phyloP scores from a whole-genome alignment of 495 filamentous ascomycete species.

The Apodospora peruviana region DNA sequence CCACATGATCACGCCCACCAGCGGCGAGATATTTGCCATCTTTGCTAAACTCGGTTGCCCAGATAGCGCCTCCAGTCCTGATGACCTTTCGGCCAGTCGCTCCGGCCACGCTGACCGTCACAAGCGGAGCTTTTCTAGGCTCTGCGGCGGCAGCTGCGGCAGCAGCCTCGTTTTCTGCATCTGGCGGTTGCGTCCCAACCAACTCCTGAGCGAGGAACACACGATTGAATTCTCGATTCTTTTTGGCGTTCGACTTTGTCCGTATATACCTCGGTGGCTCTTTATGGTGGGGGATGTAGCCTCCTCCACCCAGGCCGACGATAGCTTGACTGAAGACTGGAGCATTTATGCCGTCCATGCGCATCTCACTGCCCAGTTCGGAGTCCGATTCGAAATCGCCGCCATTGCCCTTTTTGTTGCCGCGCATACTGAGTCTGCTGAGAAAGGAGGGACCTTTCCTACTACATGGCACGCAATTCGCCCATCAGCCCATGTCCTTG shows the following conservation, averaged over 20 bases:
- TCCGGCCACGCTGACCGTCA: conserved; percentile 33
- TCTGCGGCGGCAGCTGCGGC: conserved; percentile 2
- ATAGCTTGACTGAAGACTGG: conserved; percentile 56
- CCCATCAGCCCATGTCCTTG: not conserved
- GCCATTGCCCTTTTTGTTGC: conserved; percentile 63
- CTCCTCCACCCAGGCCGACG: conserved; percentile 64
- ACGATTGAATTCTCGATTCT: conserved; percentile 72
- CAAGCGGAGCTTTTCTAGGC: conserved; percentile 21
- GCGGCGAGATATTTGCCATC: conserved; percentile 90
- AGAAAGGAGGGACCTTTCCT: conserved; percentile 90
- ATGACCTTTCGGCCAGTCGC: conserved; percentile 27
- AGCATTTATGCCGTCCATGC: conserved; percentile 75
- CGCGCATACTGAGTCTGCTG: conserved; percentile 69
- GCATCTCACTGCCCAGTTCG: conserved; percentile 58
- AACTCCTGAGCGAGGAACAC: conserved; percentile 92
- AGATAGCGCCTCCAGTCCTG: conserved; percentile 59
- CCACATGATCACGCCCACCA: conserved; percentile 78
- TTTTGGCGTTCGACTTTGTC: conserved; percentile 75
- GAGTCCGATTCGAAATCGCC: conserved; percentile 64
- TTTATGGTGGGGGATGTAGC: conserved; percentile 82
- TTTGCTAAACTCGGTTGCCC: conserved; percentile 88
- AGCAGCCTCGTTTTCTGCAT: conserved; percentile 1
- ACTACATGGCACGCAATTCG: conserved; percentile 8
- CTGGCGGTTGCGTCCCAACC: conserved; percentile 36
- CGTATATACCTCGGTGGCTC: conserved; percentile 90